Percentiles rank a stretch among this genome's conserved stretches.
Evolutionary conservation across 2,329 filamentous ascomycete genomes (phyloP).

Genomic region (Sporothrix mexicana): DNA sequence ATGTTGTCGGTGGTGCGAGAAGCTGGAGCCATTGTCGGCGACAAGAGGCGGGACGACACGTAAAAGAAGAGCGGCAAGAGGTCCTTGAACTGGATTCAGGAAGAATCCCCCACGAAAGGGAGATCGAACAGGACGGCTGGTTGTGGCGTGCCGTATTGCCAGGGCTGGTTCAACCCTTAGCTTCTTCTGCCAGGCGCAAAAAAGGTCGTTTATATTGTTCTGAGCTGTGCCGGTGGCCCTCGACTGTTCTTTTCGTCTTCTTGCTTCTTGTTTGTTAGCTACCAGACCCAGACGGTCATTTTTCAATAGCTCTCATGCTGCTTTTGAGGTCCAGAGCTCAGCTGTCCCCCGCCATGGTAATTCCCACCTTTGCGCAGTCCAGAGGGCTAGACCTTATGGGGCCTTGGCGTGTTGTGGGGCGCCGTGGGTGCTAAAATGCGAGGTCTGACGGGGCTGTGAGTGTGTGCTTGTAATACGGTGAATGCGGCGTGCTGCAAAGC

Average conservation of each 20-base stretch:
- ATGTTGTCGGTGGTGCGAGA: constrained; percentile 38
- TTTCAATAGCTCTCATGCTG: neutral
- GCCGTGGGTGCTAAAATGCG: neutral
- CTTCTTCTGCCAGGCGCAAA: neutral
- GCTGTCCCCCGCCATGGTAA: constrained; percentile 6
- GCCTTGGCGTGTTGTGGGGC: constrained; percentile 8
- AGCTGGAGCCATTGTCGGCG: constrained; percentile 16
- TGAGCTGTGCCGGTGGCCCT: neutral
- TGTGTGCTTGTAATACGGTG: no score
- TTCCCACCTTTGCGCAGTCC: neutral
- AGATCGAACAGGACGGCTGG: neutral
- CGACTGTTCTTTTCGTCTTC: neutral
- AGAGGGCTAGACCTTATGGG: constrained; percentile 12
- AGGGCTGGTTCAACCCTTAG: neutral
- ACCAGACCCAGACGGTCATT: neutral
- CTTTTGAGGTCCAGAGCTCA: constrained; percentile 20
- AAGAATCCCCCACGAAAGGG: neutral
- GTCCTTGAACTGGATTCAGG: neutral
- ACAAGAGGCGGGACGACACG: neutral
- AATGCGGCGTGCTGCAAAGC: neutral
- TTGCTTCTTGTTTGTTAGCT: neutral
- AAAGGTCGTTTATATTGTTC: neutral
- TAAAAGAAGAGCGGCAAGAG: neutral
- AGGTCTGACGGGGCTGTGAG: constrained; percentile 11
- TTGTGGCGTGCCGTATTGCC: constrained; percentile 7